Evolutionary conservation across 345 rosid genomes (phyloP), one percentile per base, ranked within the genome.

Genomic region (Odontarrhena argentea): DNA sequence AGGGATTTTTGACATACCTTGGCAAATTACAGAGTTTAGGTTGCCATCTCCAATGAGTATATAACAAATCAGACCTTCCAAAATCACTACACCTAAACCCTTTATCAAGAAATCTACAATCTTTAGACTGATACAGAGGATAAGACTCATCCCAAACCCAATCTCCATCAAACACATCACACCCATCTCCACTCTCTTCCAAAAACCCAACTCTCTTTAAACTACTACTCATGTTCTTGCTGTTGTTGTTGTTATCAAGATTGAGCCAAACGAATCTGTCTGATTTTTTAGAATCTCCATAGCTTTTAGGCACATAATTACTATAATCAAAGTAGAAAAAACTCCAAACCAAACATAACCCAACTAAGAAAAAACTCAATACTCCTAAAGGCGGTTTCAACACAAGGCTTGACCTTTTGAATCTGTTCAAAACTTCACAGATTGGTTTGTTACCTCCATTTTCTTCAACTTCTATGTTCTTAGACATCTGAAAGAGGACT

Each of bases 41-140:
- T 71, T 88, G 99, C 99, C 99, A 93, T 77, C 97, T 76, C 97
- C 99, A 93, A 42, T 87, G 87, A 26, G 88, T 87, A 71, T 85
- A 90, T 80, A 88, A 82, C 77, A 80, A 73, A 80, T 93, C 99
- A 60, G 95, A 92, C 81, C 99, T 76, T 7, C 99, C 99, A 81
- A 73, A 84, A 44, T 93, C 96, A 49, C 74, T 82, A 76, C 99
- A 93, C 79, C 85, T 75, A 76, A 93, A 93, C 9, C 99, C 97
- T 37, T 76, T 79, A 69, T 93, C 99, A 57, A 93, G 60, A 76
- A 93, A 85, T 67, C 80, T 82, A 63, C 99, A 93, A 76, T 84
- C 92, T 82, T 78, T 83, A 48, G 96, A 85, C 50, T 85, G 85
- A 67, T 93, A 93, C 83, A 93, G 55, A 2, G 99, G 99, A 56